phyloP scores from a whole-genome alignment of 768 basidiomycete species.

The Polyporus arcularius region DNA sequence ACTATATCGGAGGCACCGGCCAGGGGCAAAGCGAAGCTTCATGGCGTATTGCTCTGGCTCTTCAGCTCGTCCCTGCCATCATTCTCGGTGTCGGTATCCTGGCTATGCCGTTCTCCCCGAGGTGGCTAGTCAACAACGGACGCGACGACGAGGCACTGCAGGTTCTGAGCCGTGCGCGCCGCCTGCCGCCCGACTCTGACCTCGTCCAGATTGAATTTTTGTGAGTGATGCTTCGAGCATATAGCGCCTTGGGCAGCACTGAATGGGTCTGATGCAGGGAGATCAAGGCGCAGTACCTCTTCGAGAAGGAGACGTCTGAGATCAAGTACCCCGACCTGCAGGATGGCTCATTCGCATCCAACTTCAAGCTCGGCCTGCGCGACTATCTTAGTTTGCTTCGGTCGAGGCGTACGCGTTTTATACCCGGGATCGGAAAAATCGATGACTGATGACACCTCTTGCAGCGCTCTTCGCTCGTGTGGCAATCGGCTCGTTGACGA shows the following conservation, averaged over 20 bases:
- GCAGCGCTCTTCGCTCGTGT: constrained; percentile 63
- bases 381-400: constrained; percentile 64
- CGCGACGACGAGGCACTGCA: constrained; percentile 72
- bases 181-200: constrained; percentile 56
- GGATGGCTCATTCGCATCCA: constrained; percentile 56
- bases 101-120: constrained; percentile 81
- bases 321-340: constrained; percentile 63
- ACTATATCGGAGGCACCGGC: constrained; percentile 70
- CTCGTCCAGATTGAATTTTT: constrained; percentile 75
- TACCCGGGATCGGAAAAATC: background rate
- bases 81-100: constrained; percentile 69
- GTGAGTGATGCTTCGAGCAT: constrained; percentile 39
- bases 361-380: constrained; percentile 60
- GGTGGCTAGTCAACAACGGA: constrained; percentile 79
- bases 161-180: constrained; percentile 62
- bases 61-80: constrained; percentile 75
- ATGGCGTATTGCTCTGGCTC: constrained; percentile 73
- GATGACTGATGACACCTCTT: background rate
- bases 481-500: constrained; percentile 61
- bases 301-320: constrained; percentile 65
- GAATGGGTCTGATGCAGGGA: constrained; percentile 41
- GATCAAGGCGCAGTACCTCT: constrained; percentile 72
- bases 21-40: constrained; percentile 61
- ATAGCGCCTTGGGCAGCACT: background rate
- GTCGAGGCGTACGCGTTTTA: constrained; percentile 38